A percentile compares a stretch with the other conserved stretches of the same genome.
phyloP scores from a whole-genome alignment of 169 alveolate genomes.

The Plasmodium falciparum region DNA sequence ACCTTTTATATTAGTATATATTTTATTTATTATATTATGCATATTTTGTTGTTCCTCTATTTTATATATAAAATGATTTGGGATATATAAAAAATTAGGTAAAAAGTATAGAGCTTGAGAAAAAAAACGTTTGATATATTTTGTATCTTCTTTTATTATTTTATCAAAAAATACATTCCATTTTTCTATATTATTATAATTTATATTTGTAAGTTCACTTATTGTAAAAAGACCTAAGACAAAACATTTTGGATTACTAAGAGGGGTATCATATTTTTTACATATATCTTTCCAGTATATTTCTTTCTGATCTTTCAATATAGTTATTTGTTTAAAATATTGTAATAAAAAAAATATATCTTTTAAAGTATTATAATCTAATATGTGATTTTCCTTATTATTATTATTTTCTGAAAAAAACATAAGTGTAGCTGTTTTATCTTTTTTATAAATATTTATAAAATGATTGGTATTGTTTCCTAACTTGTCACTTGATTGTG shows the following conservation, averaged over 20 bases:
- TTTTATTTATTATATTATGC: slow-evolving; percentile 8
- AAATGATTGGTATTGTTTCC: slow-evolving; percentile 37
- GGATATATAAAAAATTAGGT: slow-evolving; percentile 63
- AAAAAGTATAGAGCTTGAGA: slow-evolving; percentile 19
- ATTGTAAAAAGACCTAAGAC: slow-evolving; percentile 60
- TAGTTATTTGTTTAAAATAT: slow-evolving; percentile 42
- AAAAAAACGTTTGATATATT: slow-evolving; percentile 16
- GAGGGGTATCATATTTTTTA: slow-evolving; percentile 33
- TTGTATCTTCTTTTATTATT: slow-evolving; percentile 1
- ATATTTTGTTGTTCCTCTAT: background rate
- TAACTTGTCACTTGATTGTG: slow-evolving; percentile 28
- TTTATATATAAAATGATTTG: slow-evolving; percentile 8
- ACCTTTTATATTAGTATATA: slow-evolving; percentile 22
- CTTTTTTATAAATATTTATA: slow-evolving; percentile 45
- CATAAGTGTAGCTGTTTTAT: slow-evolving; percentile 44
- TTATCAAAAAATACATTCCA: slow-evolving; percentile 23
- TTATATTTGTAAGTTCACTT: slow-evolving; percentile 16
- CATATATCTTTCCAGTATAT: slow-evolving; percentile 60
- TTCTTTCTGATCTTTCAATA: background rate
- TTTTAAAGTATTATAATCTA: slow-evolving; percentile 31
- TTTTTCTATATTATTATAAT: slow-evolving; percentile 16
- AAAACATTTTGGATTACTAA: slow-evolving; percentile 37
- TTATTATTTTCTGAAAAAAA: slow-evolving; percentile 32
- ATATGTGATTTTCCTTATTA: slow-evolving; percentile 7
- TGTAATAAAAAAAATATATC: slow-evolving; percentile 53